Percentiles rank a stretch among this genome's conserved stretches.
These are phyloP conservation scores for Periconia digitata DNA, from an alignment of 2,329 filamentous ascomycete genomes.

Conservation along the genomic window DNA sequence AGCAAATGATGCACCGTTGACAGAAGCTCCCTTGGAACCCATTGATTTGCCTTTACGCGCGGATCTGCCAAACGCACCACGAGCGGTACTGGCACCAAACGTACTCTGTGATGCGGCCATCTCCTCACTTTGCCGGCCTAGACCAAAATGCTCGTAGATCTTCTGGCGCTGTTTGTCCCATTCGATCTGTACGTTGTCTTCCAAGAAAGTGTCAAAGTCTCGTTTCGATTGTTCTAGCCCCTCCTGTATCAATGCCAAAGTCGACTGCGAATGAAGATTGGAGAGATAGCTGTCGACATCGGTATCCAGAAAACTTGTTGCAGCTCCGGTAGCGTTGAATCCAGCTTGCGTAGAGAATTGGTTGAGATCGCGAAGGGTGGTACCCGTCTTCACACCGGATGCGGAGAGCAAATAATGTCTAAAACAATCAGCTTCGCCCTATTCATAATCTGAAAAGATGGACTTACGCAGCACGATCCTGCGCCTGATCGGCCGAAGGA, in stretches of 20 bases:
- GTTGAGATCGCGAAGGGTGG: conserved; percentile 83
- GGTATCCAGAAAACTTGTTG: conserved; percentile 51
- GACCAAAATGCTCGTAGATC: conserved; percentile 96
- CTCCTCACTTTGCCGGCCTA: conserved; percentile 55
- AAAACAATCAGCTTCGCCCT: conserved; percentile 17
- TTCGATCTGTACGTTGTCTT: conserved; percentile 92
- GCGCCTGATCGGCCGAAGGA: conserved; percentile 55
- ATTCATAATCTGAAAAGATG: not conserved
- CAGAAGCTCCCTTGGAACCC: conserved; percentile 37
- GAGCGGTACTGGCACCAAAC: conserved; percentile 33
- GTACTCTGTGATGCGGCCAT: conserved; percentile 40
- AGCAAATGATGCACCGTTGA: conserved; percentile 55
- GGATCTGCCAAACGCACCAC: conserved; percentile 57
- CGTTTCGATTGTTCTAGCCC: conserved; percentile 85
- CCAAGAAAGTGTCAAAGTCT: conserved; percentile 91
- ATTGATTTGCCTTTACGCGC: conserved; percentile 46
- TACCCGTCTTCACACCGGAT: conserved; percentile 86
- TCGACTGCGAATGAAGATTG: conserved; percentile 86
- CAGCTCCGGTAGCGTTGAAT: conserved; percentile 55
- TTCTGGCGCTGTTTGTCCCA: conserved; percentile 92
- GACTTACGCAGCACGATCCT: conserved; percentile 56
- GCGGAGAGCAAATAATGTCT: conserved; percentile 92
- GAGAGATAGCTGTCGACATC: conserved; percentile 73
- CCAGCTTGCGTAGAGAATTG: conserved; percentile 70
- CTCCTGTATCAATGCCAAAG: conserved; percentile 86